phyloP scores from a whole-genome alignment of 1,139 yeast genomes.

The Pichia cactophila region DNA sequence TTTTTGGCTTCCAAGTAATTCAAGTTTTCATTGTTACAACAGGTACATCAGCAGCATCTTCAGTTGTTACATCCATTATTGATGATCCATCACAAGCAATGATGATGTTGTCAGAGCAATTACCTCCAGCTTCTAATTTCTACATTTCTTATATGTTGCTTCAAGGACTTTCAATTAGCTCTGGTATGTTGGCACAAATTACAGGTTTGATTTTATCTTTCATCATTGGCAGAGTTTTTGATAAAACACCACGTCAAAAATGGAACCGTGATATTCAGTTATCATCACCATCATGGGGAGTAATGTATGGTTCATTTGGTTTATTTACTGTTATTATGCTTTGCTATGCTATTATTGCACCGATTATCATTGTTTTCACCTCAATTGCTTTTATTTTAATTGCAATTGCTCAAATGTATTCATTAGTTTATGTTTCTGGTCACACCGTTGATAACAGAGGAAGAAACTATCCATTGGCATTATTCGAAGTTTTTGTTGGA shows the following conservation, averaged over 20 bases:
- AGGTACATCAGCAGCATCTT: slow-evolving; percentile 63
- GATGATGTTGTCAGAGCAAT: slow-evolving; percentile 57
- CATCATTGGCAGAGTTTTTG: slow-evolving; percentile 61
- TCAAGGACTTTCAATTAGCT: slow-evolving; percentile 78
- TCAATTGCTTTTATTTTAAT: slow-evolving; percentile 60
- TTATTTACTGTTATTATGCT: slow-evolving; percentile 74
- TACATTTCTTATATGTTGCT: slow-evolving; percentile 62
- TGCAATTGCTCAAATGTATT: slow-evolving; percentile 75
- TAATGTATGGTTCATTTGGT: slow-evolving; percentile 77
- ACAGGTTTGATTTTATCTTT: slow-evolving; percentile 65
- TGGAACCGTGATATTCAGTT: slow-evolving; percentile 64
- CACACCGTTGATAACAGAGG: slow-evolving; percentile 76
- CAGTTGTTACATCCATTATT: slow-evolving; percentile 63
- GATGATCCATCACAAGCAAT: slow-evolving; percentile 62
- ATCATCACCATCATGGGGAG: slow-evolving; percentile 75
- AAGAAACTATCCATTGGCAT: slow-evolving; percentile 75
- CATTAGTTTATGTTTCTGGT: slow-evolving; percentile 61
- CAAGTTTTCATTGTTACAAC: slow-evolving; percentile 68
- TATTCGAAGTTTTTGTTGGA: slow-evolving; percentile 84
- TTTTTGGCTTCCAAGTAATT: slow-evolving; percentile 63
- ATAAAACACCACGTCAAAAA: slow-evolving; percentile 79
- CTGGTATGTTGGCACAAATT: slow-evolving; percentile 74
- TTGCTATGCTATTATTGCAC: slow-evolving; percentile 77
- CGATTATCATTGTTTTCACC: slow-evolving; percentile 65
- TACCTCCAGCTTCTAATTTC: slow-evolving; percentile 89